phyloP scores from a whole-genome alignment of 2,329 filamentous ascomycete species.

The Stemphylium vesicarium region DNA sequence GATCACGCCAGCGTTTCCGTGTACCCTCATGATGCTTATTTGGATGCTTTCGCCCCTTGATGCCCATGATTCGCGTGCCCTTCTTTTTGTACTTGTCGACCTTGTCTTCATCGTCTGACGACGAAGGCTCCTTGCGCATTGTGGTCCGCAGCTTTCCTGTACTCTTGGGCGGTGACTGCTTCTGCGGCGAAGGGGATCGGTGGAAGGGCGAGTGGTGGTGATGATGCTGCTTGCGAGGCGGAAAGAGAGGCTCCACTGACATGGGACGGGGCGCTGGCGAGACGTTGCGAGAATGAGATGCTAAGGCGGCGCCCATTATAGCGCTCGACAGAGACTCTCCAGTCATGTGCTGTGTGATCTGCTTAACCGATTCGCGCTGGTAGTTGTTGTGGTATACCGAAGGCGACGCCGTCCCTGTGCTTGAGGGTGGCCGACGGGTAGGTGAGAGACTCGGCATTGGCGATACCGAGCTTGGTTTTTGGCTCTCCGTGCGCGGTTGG shows the following conservation, averaged over 20 bases:
- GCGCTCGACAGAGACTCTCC: constrained; percentile 73
- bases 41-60: constrained; percentile 61
- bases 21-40: constrained; percentile 77
- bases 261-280: constrained; percentile 47
- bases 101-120: constrained; percentile 60
- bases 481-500: constrained; percentile 44
- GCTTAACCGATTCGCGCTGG: constrained; percentile 45
- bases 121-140: constrained; percentile 60
- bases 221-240: constrained; percentile 51
- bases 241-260: constrained; percentile 45
- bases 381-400: constrained; percentile 49
- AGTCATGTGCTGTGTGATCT: constrained; percentile 57
- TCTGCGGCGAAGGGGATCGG: constrained; percentile 48
- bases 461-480: constrained; percentile 33
- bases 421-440: constrained; percentile 31
- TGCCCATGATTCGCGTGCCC: constrained; percentile 62
- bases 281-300: constrained; percentile 61
- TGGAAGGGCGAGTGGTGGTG: constrained; percentile 46
- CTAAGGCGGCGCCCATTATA: constrained; percentile 76
- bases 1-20: constrained; percentile 77
- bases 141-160: constrained; percentile 68
- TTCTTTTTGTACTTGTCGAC: constrained; percentile 60
- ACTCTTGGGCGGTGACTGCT: constrained; percentile 42
- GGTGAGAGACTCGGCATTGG: constrained; percentile 30
- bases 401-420: constrained; percentile 27